Conservation (phyloP, 805 yeast species). For the Starmerella riodocensis region DNA sequence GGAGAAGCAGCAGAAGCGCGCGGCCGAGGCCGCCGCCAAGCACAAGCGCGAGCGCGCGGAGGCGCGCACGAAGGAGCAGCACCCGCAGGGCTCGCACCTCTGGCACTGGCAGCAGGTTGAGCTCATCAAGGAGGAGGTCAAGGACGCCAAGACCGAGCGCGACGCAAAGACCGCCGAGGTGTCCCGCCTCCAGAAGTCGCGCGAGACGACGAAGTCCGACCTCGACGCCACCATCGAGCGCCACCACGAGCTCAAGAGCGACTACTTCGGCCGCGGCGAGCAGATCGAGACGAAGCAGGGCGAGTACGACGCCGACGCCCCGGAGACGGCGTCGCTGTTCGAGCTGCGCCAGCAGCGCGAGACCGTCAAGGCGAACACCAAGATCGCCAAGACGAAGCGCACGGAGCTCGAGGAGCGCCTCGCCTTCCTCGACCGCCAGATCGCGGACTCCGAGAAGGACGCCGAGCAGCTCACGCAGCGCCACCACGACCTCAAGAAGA, state of each 20-base stretch:
- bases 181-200: slow-evolving; percentile 13
- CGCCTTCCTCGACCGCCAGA: slow-evolving; percentile 14
- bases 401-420: slow-evolving; percentile 11
- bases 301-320: slow-evolving; percentile 22
- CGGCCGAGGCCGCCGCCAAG: slow-evolving; percentile 14
- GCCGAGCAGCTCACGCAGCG: slow-evolving; percentile 24
- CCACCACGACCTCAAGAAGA: slow-evolving; percentile 26
- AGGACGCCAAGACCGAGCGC: slow-evolving; percentile 19
- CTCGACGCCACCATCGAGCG: slow-evolving; percentile 19
- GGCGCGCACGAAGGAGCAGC: slow-evolving; percentile 14
- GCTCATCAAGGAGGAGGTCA: slow-evolving; percentile 19
- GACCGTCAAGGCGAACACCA: slow-evolving; percentile 15
- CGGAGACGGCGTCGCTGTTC: slow-evolving; percentile 25
- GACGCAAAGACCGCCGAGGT: slow-evolving; percentile 15
- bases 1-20: slow-evolving; percentile 14
- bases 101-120: slow-evolving; percentile 21
- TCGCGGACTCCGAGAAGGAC: slow-evolving; percentile 16
- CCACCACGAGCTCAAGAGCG: slow-evolving; percentile 21
- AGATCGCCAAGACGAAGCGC: slow-evolving; percentile 16
- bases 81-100: slow-evolving; percentile 15
- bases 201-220: slow-evolving; percentile 19
- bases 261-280: slow-evolving; percentile 19
- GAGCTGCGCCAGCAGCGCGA: slow-evolving; percentile 42
- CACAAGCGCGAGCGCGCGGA: slow-evolving; percentile 18
- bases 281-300: slow-evolving; percentile 20